Evolutionary conservation across 1,139 yeast species (phyloP), one percentile per base, ranked within the genome.

Genomic region (Saccharomycopsis hybrid): DNA sequence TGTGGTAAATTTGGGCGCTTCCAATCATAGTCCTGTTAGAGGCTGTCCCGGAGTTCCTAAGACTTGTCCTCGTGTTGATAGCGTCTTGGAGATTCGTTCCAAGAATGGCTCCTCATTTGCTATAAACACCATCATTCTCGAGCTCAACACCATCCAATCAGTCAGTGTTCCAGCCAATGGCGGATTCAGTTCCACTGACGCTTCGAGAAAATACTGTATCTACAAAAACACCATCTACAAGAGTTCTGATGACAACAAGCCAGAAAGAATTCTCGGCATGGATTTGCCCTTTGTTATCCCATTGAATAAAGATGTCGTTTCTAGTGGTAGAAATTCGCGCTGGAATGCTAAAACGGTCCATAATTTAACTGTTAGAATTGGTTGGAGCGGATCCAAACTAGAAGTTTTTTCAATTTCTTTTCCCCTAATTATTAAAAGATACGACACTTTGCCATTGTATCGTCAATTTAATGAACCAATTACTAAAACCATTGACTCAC

Each of bases 201-300:
- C 32, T 4, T 30, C 29, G 18, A 37, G 50, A 29, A 42, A 48
- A 5, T 51, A 45, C 32, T 43, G 32, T 7, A 42, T 51, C 8
- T 51, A 41, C 39, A 51, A 52, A 41, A 47, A 49, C 30, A 38
- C 37, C 18, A 44, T 53, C 9, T 53, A 43, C 28, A 40, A 43
- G n/a, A 36, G 43, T n/a, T 41, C 45, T 11, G 36, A 13, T 4
- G 24, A 31, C 4, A 44, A 36, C 9, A 46, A 36, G 28, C 37
- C 39, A n/a, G 53, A 53, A 8, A 67, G 66, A 38, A 57, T 76
- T 29, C 57, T 80, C 5, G 85, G 82, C 0, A 59, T 80, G 33
- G 85, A 81, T 57, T 62, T 82, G 3, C 87, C 87, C 0, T 63
- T 82, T 41, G 65, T 81, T 8, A 71, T 82, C 35, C 81, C 81